phyloP scores from a whole-genome alignment of 2,329 filamentous ascomycete genomes.

The Talaromyces funiculosus region DNA sequence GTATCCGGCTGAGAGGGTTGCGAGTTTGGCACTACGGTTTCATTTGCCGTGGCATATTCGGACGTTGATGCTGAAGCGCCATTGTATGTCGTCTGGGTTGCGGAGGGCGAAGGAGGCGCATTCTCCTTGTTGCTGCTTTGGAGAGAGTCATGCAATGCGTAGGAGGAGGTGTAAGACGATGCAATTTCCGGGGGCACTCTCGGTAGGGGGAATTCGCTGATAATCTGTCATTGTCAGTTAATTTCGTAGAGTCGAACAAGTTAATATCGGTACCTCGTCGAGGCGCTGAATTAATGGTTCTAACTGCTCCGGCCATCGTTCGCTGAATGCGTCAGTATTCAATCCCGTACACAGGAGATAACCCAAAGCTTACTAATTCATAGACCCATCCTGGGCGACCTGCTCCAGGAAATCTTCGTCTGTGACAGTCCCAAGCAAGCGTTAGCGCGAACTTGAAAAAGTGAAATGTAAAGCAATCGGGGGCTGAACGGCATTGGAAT shows the following conservation, averaged over 20 bases:
- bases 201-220: conserved; percentile 70
- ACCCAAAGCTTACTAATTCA: conserved; percentile 49
- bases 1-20: conserved; percentile 42
- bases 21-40: conserved; percentile 41
- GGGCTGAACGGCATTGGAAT: not conserved
- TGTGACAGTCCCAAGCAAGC: conserved; percentile 16
- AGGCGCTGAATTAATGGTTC: conserved; percentile 61
- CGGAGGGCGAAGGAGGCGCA: conserved; percentile 20
- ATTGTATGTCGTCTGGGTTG: conserved; percentile 6
- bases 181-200: conserved; percentile 45
- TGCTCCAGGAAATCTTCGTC: conserved; percentile 51
- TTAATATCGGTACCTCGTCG: conserved; percentile 52
- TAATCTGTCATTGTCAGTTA: conserved; percentile 53
- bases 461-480: not conserved
- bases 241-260: not conserved
- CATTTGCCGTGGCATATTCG: conserved; percentile 22
- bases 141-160: conserved; percentile 24
- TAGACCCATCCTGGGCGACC: conserved; percentile 53
- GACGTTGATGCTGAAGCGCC: conserved; percentile 17
- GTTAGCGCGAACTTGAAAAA: not conserved
- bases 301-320: conserved; percentile 63
- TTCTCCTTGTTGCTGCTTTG: conserved; percentile 38
- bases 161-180: conserved; percentile 27
- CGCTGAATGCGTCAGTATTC: conserved; percentile 42
- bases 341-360: not conserved